A percentile compares a stretch with the other conserved stretches of the same genome.
phyloP scores from a whole-genome alignment of 2,329 filamentous ascomycete species.

The Pseudogymnoascus verrucosus region DNA sequence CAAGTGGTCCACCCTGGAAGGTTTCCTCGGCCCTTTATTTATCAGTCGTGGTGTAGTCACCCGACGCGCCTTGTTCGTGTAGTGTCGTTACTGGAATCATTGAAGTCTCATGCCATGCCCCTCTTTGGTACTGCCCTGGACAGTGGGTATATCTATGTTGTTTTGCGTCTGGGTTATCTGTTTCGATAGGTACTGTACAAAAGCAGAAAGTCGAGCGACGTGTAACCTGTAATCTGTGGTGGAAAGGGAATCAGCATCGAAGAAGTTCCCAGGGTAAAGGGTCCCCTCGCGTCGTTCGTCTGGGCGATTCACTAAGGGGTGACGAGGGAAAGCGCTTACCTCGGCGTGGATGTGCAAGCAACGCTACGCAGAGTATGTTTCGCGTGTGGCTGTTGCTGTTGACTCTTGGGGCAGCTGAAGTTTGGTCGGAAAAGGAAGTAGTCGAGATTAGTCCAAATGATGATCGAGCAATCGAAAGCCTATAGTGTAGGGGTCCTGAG shows the following conservation, averaged over 20 bases:
- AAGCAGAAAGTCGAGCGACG: neutral
- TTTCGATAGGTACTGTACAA: neutral
- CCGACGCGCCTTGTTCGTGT: neutral
- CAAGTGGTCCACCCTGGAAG: neutral
- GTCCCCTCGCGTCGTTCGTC: neutral
- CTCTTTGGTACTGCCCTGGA: neutral
- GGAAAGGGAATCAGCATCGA: neutral
- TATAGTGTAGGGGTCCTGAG: constrained; percentile 9
- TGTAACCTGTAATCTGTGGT: neutral
- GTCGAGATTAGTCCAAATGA: neutral
- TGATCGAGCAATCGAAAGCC: constrained; percentile 6
- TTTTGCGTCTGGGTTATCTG: neutral
- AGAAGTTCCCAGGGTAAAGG: neutral
- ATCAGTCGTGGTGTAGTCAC: neutral
- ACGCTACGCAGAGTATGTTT: neutral
- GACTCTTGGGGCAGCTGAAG: neutral
- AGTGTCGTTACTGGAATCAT: neutral
- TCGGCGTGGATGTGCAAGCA: neutral
- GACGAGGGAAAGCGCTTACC: neutral
- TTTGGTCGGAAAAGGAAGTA: neutral
- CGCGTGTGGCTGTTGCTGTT: neutral
- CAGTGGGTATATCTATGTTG: neutral
- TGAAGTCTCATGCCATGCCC: neutral
- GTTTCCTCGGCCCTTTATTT: neutral
- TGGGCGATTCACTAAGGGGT: neutral